A percentile compares a stretch with the other conserved stretches of the same genome.
Evolutionary conservation across 805 yeast genomes (phyloP).

Genomic region (Candida mattraensis): DNA sequence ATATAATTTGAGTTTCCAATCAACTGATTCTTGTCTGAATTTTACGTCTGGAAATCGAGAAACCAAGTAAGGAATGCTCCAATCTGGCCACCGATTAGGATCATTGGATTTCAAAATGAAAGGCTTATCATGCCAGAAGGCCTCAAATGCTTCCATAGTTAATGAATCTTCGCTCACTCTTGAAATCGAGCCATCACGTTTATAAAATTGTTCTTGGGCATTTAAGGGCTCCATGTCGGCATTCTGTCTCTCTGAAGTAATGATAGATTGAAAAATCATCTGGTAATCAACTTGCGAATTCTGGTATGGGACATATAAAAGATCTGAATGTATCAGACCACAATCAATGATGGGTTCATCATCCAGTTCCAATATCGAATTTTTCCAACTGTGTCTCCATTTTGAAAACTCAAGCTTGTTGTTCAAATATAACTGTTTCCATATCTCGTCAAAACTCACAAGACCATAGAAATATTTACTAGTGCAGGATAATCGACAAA

Average conservation of each 20-base stretch:
- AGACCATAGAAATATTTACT: slow-evolving; percentile 74
- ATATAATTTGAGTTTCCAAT: slow-evolving; percentile 70
- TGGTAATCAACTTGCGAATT: slow-evolving; percentile 69
- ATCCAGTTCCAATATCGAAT: slow-evolving; percentile 46
- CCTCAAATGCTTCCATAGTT: slow-evolving; percentile 43
- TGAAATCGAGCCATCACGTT: slow-evolving; percentile 36
- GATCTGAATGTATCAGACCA: slow-evolving; percentile 65
- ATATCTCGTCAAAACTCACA: slow-evolving; percentile 72
- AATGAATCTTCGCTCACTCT: slow-evolving; percentile 48
- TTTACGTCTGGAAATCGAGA: slow-evolving; percentile 54
- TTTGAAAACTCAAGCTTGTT: slow-evolving; percentile 19
- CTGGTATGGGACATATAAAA: slow-evolving; percentile 80
- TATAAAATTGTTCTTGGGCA: slow-evolving; percentile 12
- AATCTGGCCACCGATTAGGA: slow-evolving; percentile 54
- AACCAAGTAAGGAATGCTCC: slow-evolving; percentile 55
- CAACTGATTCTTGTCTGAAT: slow-evolving; percentile 84
- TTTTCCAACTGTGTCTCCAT: slow-evolving; percentile 86
- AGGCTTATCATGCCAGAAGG: slow-evolving; percentile 52
- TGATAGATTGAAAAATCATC: slow-evolving; percentile 45
- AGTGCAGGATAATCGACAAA: slow-evolving; percentile 53
- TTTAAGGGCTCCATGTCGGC: slow-evolving; percentile 1
- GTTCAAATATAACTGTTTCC: slow-evolving; percentile 62
- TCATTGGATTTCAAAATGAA: slow-evolving; percentile 40
- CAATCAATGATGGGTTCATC: slow-evolving; percentile 48
- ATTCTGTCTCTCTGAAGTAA: slow-evolving; percentile 42